These are phyloP conservation scores for Tetragonia tetragonoides DNA, from an alignment of 148 eudicot genomes.

Conservation along the genomic window DNA sequence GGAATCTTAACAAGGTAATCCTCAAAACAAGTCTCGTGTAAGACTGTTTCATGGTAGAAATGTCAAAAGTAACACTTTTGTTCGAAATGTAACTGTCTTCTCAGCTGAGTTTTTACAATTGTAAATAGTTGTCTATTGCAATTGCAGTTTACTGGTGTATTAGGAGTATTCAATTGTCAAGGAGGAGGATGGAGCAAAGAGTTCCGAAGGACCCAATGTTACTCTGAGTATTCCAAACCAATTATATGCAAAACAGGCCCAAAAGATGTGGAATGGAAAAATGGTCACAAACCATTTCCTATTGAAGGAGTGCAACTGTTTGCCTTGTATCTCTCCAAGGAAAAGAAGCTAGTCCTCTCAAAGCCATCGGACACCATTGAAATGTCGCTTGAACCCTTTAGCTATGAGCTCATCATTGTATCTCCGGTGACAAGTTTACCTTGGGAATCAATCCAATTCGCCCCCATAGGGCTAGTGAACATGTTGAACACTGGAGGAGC, in stretches of 20 bases:
- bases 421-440: constrained; percentile 49
- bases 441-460: constrained; percentile 44
- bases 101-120: no score
- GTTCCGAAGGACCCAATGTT: constrained; percentile 52
- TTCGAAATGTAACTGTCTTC: no score
- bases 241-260: constrained; percentile 50
- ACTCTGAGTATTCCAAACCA: constrained; percentile 54
- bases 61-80: background rate
- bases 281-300: constrained; percentile 50
- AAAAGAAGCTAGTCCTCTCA: constrained; percentile 48
- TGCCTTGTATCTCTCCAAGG: constrained; percentile 57
- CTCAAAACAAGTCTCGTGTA: no score
- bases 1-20: constrained; percentile 96
- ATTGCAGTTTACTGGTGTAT: constrained; percentile 66
- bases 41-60: background rate
- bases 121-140: no score
- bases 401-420: constrained; percentile 71
- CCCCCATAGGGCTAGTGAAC: constrained; percentile 51
- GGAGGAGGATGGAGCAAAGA: constrained; percentile 93
- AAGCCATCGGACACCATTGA: constrained; percentile 42
- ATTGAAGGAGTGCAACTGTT: constrained; percentile 39
- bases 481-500: constrained; percentile 51
- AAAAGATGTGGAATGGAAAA: constrained; percentile 75
- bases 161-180: constrained; percentile 92
- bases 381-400: constrained; percentile 65